Percentiles rank a stretch among this genome's conserved stretches.
phyloP scores from a whole-genome alignment of 2,329 filamentous ascomycete genomes.

The Calonectria multiphialidica region DNA sequence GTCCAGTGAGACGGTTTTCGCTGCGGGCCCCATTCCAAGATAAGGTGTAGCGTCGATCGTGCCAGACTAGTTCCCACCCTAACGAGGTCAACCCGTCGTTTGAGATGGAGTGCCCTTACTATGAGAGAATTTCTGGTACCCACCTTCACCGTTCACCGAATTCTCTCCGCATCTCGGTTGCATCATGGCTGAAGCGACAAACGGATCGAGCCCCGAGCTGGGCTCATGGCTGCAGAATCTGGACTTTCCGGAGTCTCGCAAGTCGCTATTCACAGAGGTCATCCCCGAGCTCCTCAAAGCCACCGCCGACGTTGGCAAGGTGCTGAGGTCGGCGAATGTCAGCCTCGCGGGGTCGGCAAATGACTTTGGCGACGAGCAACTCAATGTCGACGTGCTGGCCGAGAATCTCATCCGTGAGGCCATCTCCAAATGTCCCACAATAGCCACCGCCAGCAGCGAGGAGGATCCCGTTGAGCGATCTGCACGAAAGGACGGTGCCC shows the following conservation, averaged over 20 bases:
- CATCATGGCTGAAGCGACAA: slow-evolving; percentile 8
- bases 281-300: slow-evolving; percentile 61
- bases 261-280: slow-evolving; percentile 47
- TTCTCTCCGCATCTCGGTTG: not conserved
- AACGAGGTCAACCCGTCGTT: not conserved
- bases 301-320: slow-evolving; percentile 58
- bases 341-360: slow-evolving; percentile 63
- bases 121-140: slow-evolving; percentile 16
- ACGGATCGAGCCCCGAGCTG: slow-evolving; percentile 10
- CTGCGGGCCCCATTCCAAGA: not conserved
- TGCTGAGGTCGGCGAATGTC: slow-evolving; percentile 60
- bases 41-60: slow-evolving; percentile 5
- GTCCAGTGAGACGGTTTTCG: not conserved
- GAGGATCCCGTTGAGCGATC: slow-evolving; percentile 67
- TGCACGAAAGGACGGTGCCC: slow-evolving; percentile 25
- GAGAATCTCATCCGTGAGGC: slow-evolving; percentile 61
- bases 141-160: not conserved
- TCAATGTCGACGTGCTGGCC: slow-evolving; percentile 68
- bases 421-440: slow-evolving; percentile 57
- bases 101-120: not conserved
- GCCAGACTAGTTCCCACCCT: slow-evolving; percentile 1
- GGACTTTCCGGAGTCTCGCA: slow-evolving; percentile 3
- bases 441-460: slow-evolving; percentile 68
- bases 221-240: slow-evolving; percentile 15
- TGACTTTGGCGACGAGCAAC: slow-evolving; percentile 69